Base-by-base conservation (phyloP, 148 eudicot genomes). In the Silene uniflora region DNA sequence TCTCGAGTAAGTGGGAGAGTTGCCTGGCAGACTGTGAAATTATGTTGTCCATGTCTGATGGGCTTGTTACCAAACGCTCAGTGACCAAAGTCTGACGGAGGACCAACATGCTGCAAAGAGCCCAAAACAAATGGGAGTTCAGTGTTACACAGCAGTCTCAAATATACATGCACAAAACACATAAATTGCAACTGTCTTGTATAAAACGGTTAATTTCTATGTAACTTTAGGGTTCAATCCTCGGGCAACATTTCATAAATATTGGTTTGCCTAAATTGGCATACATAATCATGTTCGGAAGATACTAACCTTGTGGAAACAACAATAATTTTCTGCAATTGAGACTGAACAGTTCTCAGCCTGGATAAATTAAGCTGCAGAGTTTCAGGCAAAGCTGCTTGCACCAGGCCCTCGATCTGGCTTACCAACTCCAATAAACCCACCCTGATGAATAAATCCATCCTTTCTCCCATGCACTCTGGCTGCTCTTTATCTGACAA, bases 71-170 rank as follows among this genome's bases (percentile, higher is more conserved):
- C 62, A 84, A 69, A 12, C 75, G 71, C 77, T 86, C 87, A 39
- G 73, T 81, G 12, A 82, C 71, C 47, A 88, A 82, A 27, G 88
- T 80, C 79, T 86, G 89, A 63, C 89, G 82, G 74, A 88, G 86
- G 71, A 88, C 84, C 74, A 88, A 67, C 78, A 86, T 83, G 76
- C 91, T 88, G 86, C 56, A 81, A 70, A 47, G 12, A 72, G 35
- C 23, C 61, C 49, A 55, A 55, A 35, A 35, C 8, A 16, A 7
- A 69, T 32, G 49, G 49, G 8, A 35, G 17, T 49, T 42, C 27
- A 44, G 19, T 67, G 11, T 56, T 59, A 44, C 22, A 18, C 46
- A 24, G 24, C 44, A 54, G 17, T 52, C 56, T 16, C 52, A 61
- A 42, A 73, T 39, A 39, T 39, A 39, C 44, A 39, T 56, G 52